A percentile compares a stretch with the other conserved stretches of the same genome.
These are phyloP conservation scores for Fusarium nurragi DNA, from an alignment of 2,329 filamentous ascomycete species.

Conservation along the genomic window DNA sequence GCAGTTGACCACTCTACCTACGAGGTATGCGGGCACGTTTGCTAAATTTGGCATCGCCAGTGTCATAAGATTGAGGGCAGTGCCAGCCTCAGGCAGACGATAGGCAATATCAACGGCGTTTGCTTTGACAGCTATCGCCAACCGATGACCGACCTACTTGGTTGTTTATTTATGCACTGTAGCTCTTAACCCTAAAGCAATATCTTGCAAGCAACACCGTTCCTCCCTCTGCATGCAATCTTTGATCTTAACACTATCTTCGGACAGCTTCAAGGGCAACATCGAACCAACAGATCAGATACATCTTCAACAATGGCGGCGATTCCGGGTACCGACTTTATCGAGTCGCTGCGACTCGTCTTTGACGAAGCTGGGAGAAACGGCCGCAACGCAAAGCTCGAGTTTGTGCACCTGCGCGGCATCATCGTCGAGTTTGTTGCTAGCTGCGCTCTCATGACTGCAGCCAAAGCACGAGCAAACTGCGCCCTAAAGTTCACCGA, in stretches of 20 bases:
- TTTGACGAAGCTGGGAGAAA: slow-evolving; percentile 35
- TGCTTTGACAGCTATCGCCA: background rate
- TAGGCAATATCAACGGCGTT: background rate
- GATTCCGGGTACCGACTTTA: slow-evolving; percentile 21
- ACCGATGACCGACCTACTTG: background rate
- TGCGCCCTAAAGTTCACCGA: slow-evolving; percentile 35
- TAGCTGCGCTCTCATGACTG: slow-evolving; percentile 13
- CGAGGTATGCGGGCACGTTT: background rate
- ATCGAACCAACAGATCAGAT: background rate
- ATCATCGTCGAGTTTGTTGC: slow-evolving; percentile 26
- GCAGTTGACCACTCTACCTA: background rate
- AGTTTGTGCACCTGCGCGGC: slow-evolving; percentile 27
- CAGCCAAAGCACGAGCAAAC: slow-evolving; percentile 23
- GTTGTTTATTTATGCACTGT: background rate
- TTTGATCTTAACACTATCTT: background rate
- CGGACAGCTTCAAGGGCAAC: background rate
- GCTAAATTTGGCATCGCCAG: background rate
- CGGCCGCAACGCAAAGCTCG: background rate
- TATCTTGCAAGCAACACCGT: background rate
- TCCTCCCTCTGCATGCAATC: background rate
- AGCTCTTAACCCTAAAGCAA: background rate
- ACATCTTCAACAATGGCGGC: background rate
- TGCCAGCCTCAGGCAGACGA: background rate
- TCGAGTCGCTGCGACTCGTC: slow-evolving; percentile 18
- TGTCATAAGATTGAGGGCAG: background rate